Conservation (phyloP, 768 basidiomycete species). For the Aureoboletus auriporus region DNA sequence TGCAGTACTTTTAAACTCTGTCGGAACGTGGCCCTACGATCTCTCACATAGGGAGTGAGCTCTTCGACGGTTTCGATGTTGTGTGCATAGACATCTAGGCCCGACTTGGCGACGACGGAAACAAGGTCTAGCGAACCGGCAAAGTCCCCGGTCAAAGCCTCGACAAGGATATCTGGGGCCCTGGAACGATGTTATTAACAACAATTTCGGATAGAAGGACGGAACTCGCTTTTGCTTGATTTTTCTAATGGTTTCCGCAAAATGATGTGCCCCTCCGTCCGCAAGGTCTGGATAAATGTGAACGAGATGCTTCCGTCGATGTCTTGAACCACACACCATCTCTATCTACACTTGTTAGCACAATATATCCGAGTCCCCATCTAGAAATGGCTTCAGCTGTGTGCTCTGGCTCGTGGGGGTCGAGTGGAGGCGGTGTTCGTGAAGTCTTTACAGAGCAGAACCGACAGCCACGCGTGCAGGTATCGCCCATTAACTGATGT, state of each 20-base stretch:
- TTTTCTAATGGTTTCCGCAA: constrained; percentile 91
- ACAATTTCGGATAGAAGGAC: constrained; percentile 20
- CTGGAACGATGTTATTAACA: constrained; percentile 36
- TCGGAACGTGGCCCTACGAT: constrained; percentile 87
- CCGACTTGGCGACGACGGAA: constrained; percentile 81
- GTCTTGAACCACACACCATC: constrained; percentile 61
- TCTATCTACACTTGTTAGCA: constrained; percentile 92
- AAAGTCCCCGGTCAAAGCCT: constrained; percentile 96
- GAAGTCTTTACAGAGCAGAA: constrained; percentile 99
- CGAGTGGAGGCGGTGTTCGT: constrained; percentile 79
- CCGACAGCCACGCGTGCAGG: constrained; percentile 94
- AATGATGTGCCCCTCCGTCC: constrained; percentile 91
- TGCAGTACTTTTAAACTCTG: constrained; percentile 79
- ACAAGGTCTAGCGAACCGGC: constrained; percentile 73
- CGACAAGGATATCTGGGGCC: constrained; percentile 93
- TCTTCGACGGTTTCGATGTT: constrained; percentile 96
- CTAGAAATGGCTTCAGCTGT: constrained; percentile 97
- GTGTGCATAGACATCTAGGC: constrained; percentile 96
- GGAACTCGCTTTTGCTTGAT: constrained; percentile 82
- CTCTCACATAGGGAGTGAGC: constrained; percentile 91
- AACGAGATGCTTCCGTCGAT: neutral
- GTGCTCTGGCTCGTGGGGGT: constrained; percentile 95
- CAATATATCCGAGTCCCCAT: constrained; percentile 98
- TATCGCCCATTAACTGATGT: constrained; percentile 93
- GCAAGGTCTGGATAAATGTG: constrained; percentile 60